Evolutionary conservation across 78 protist genomes (phyloP), one percentile per base, ranked within the genome.

Genomic region (Andalucia godoyi): DNA sequence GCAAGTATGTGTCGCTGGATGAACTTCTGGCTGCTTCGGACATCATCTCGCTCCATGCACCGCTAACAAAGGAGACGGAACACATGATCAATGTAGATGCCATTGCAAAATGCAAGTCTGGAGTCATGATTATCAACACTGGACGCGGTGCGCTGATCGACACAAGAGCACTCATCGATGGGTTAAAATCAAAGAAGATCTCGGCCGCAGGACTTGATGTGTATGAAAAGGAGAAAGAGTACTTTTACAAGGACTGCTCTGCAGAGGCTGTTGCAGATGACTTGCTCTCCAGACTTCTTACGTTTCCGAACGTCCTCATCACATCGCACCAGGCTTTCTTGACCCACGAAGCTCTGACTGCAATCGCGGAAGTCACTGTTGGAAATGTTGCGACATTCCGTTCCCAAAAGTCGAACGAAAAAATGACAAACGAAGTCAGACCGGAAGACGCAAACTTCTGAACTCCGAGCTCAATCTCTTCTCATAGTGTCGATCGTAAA

Each of bases 251-350:
- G 57, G 86, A 87, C 65, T 13, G 8, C 29, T 65, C 72, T 29
- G 15, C 27, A 8, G 82, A 27, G 36, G 4, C 15, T 2, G 57
- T 83, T 18, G 39, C 38, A 30, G 90, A 88, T 51, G 86, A 79
- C 67, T 41, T 54, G n/a, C 62, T 84, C 15, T 45, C 84, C 0
- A 33, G 61, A 18, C 69, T 88, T 27, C 25, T 43, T 23, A 49
- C 87, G 29, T 64, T 55, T 27, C 71, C 62, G 29, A 84, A 80
- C 45, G 72, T 79, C 34, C 27, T 70, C 51, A 53, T 83, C 60
- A 76, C 87, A 13, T 70, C 84, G 25, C 91, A 80, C 62, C 88
- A 88, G 70, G 94, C 94, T 34, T 88, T 86, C 86, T 62, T 77
- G 43, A 84, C 94, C 8, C 43, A 33, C 30, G 80, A 81, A 39